These are phyloP conservation scores for Saccharomyces kudriavzevii DNA, from an alignment of 805 yeast species.

Conservation along the genomic window DNA sequence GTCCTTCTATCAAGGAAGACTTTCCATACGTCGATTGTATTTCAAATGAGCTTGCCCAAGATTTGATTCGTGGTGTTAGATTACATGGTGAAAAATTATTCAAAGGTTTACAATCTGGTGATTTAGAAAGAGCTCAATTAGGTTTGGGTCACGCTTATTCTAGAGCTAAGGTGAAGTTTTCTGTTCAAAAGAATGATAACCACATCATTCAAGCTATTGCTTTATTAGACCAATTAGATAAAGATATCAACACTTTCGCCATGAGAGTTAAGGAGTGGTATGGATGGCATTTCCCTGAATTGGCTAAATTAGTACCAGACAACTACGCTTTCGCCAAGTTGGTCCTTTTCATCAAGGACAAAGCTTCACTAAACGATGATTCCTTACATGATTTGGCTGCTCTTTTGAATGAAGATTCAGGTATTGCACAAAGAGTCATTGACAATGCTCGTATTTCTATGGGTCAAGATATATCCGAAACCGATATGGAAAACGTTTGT, in stretches of 20 bases:
- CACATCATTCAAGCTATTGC: constrained; percentile 99
- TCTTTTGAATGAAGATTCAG: constrained; percentile 79
- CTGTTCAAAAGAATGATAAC: constrained; percentile 97
- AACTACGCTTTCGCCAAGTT: constrained; percentile 80
- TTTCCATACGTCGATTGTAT: constrained; percentile 86
- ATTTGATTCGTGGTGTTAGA: constrained; percentile 90
- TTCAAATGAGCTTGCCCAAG: constrained; percentile 88
- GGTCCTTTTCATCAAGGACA: constrained; percentile 77
- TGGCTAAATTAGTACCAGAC: constrained; percentile 85
- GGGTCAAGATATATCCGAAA: constrained; percentile 97
- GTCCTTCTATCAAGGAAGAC: constrained; percentile 89
- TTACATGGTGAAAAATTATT: constrained; percentile 80
- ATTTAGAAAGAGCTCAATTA: constrained; percentile 93
- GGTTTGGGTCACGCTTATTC: constrained; percentile 99
- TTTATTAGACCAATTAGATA: constrained; percentile 91
- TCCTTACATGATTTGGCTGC: constrained; percentile 87
- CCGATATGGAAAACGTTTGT: constrained; percentile 85
- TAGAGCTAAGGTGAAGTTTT: constrained; percentile 96
- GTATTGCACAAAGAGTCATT: constrained; percentile 79
- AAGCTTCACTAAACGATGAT: constrained; percentile 71
- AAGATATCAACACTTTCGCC: constrained; percentile 93
- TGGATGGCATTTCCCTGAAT: constrained; percentile 98
- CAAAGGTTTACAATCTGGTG: constrained; percentile 89
- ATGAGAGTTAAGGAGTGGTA: constrained; percentile 98
- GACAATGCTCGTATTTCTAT: constrained; percentile 94